phyloP scores from a whole-genome alignment of 345 rosid genomes.

The Excoecaria cochinchinensis region DNA sequence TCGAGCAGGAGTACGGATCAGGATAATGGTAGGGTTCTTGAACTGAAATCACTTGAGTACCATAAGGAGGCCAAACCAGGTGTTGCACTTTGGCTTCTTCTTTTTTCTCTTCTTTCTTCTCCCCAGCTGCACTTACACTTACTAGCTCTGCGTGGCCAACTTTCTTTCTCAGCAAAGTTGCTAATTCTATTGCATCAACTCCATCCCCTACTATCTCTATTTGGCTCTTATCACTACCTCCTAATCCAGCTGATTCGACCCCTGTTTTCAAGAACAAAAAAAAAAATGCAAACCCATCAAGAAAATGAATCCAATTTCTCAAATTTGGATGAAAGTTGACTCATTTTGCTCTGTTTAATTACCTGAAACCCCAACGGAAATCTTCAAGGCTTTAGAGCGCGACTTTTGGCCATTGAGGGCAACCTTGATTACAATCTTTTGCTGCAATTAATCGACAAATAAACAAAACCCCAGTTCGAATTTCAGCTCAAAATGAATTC shows the following conservation, averaged over 20 bases:
- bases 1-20: neutral
- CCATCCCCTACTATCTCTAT: slow-evolving; percentile 53
- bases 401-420: slow-evolving; percentile 9
- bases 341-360: neutral
- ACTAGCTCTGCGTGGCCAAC: slow-evolving; percentile 44
- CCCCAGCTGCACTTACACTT: slow-evolving; percentile 20
- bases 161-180: slow-evolving; percentile 32
- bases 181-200: slow-evolving; percentile 34
- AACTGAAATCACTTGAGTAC: neutral
- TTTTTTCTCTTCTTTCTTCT: slow-evolving; percentile 7
- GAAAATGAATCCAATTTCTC: no score
- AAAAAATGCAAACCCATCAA: neutral
- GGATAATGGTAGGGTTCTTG: neutral
- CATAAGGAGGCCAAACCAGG: neutral
- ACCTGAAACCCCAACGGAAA: slow-evolving; percentile 23
- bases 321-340: neutral
- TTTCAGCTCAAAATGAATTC: no score
- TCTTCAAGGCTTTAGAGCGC: slow-evolving; percentile 28
- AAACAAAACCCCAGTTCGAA: no score
- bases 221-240: slow-evolving; percentile 45
- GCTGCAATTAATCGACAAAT: slow-evolving; percentile 9
- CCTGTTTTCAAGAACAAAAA: slow-evolving; percentile 17
- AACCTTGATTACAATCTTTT: slow-evolving; percentile 21
- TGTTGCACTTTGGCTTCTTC: no score
- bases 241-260: slow-evolving; percentile 41